A percentile compares a stretch with the other conserved stretches of the same genome.
phyloP scores from a whole-genome alignment of 2,329 filamentous ascomycete species.

The Fusarium paranaense region DNA sequence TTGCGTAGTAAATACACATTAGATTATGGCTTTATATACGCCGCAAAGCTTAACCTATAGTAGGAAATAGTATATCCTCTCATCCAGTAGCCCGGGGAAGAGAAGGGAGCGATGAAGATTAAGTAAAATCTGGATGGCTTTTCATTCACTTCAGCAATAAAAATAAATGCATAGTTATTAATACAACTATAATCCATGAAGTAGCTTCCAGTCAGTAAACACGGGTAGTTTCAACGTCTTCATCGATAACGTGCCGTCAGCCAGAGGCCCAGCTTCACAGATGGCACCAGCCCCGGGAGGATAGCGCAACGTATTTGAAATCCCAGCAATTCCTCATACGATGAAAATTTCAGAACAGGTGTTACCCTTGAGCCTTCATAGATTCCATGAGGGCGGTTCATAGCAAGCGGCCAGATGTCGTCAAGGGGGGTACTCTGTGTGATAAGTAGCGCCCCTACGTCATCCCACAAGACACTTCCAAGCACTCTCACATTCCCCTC shows the following conservation, averaged over 20 bases:
- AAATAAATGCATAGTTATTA: not conserved
- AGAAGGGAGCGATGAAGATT: too few relatives aligned
- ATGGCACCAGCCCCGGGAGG: conserved; percentile 5
- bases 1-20: too few relatives aligned
- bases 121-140: too few relatives aligned
- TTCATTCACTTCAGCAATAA: too few relatives aligned
- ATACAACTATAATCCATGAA: not conserved
- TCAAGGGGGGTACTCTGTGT: conserved; percentile 25
- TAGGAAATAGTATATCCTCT: too few relatives aligned
- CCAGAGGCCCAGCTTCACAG: not conserved
- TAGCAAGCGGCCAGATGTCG: conserved; percentile 39
- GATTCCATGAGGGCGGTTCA: conserved; percentile 24
- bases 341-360: conserved; percentile 12
- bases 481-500: conserved; percentile 34
- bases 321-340: conserved; percentile 8
- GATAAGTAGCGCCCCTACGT: conserved; percentile 48
- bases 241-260: not conserved
- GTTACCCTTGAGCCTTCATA: conserved; percentile 30
- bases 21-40: too few relatives aligned
- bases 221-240: not conserved
- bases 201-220: not conserved
- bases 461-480: conserved; percentile 42
- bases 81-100: too few relatives aligned
- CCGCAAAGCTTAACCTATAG: too few relatives aligned
- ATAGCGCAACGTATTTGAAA: not conserved